Conservation (phyloP, 2,329 filamentous ascomycete species). For the Pestalotiopsis sp. region DNA sequence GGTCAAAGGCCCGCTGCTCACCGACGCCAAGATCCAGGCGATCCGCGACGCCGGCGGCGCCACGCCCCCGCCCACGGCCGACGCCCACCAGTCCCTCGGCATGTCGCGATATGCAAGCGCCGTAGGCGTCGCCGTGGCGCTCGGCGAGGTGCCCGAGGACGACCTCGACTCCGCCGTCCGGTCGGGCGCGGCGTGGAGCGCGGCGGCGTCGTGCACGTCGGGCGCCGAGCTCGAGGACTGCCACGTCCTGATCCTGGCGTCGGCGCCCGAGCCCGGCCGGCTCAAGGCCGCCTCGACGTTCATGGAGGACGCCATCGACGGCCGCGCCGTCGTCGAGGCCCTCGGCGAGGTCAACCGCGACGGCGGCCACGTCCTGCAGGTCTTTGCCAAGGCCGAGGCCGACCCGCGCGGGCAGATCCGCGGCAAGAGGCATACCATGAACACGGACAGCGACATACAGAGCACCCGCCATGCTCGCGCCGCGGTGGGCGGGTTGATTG, state of each 20-base stretch:
- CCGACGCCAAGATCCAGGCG: conserved; percentile 27
- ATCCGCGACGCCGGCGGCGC: conserved; percentile 23
- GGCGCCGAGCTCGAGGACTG: conserved; percentile 34
- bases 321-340: conserved; percentile 14
- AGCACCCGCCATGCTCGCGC: conserved; percentile 34
- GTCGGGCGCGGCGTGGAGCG: conserved; percentile 32
- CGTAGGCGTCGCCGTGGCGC: conserved; percentile 30
- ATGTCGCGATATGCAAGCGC: conserved; percentile 34
- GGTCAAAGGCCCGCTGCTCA: conserved; percentile 27
- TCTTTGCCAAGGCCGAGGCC: conserved; percentile 11
- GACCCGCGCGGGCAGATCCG: conserved; percentile 3
- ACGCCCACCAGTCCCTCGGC: conserved; percentile 37
- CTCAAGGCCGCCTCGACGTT: conserved; percentile 24
- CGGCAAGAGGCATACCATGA: conserved; percentile 9
- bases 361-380: conserved; percentile 3
- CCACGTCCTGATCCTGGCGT: conserved; percentile 34
- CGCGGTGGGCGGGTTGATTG: conserved; percentile 33
- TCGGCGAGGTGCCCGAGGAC: conserved; percentile 24
- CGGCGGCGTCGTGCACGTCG: conserved; percentile 33
- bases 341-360: conserved; percentile 8
- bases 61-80: conserved; percentile 28
- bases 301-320: conserved; percentile 33
- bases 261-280: conserved; percentile 18
- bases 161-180: conserved; percentile 16
- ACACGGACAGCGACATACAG: conserved; percentile 19